These are phyloP conservation scores for Darksidea phi DNA, from an alignment of 495 filamentous ascomycete genomes.

Conservation along the genomic window DNA sequence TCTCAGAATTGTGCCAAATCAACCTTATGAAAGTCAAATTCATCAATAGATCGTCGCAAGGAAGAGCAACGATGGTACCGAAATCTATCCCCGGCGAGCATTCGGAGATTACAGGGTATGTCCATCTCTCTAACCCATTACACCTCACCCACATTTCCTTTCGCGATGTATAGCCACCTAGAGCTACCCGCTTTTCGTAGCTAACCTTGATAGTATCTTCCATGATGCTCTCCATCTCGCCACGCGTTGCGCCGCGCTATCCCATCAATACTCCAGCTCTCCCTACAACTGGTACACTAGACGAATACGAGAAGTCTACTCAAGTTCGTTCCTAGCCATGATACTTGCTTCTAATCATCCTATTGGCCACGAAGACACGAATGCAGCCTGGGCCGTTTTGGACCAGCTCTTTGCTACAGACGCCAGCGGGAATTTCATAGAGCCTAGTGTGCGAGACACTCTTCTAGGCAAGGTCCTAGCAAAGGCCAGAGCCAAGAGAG, in stretches of 20 bases:
- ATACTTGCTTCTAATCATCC: constrained; percentile 4
- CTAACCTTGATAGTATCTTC: constrained; percentile 12
- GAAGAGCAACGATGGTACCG: neutral
- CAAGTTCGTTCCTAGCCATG: constrained; percentile 16
- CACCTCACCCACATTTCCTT: too few relatives aligned
- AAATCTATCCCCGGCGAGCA: neutral
- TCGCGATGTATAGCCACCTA: too few relatives aligned
- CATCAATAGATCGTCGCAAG: constrained; percentile 7
- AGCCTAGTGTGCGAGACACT: neutral
- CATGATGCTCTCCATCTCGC: constrained; percentile 16
- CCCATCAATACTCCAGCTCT: constrained; percentile 16
- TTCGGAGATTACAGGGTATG: constrained; percentile 14
- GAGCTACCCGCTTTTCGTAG: neutral
- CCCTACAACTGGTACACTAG: constrained; percentile 25
- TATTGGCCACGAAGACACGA: neutral
- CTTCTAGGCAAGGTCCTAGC: constrained; percentile 4
- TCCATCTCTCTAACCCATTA: neutral
- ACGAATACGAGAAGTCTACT: constrained; percentile 21
- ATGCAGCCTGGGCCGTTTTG: constrained; percentile 15
- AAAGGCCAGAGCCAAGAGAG: constrained; percentile 5
- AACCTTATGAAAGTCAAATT: constrained; percentile 16
- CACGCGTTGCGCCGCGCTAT: constrained; percentile 2
- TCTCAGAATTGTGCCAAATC: constrained; percentile 12
- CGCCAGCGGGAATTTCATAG: neutral
- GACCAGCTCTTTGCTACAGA: constrained; percentile 24